Conservation (phyloP, 202 grass and related monocot genomes). For the Setaria viridis region DNA sequence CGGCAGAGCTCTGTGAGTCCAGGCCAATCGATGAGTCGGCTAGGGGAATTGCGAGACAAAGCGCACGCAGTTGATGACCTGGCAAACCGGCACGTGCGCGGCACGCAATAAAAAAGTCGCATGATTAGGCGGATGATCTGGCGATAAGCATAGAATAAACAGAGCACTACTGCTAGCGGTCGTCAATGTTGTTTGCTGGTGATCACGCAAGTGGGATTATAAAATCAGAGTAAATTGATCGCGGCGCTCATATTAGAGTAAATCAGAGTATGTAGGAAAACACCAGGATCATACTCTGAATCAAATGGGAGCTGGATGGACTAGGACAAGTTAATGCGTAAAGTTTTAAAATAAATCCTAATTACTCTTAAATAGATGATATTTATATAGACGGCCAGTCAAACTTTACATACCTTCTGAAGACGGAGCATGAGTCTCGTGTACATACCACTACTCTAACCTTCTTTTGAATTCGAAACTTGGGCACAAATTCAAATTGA, state of each 20-base stretch:
- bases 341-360: background rate
- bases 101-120: background rate
- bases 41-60: background rate
- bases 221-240: background rate
- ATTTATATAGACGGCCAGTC: too few relatives aligned
- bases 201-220: constrained; percentile 3
- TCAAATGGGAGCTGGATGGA: background rate
- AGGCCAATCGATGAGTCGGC: background rate
- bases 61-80: background rate
- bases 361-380: background rate
- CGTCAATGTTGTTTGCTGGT: background rate
- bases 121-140: background rate
- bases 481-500: too few relatives aligned
- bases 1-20: too few relatives aligned
- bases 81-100: background rate
- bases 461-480: too few relatives aligned
- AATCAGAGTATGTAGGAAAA: background rate
- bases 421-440: too few relatives aligned
- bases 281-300: background rate
- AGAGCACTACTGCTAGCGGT: background rate
- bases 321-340: too few relatives aligned
- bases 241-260: background rate
- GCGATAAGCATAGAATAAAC: background rate
- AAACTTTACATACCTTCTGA: too few relatives aligned
- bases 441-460: too few relatives aligned